Evolutionary conservation across 192 early-diverging fungal species (phyloP), one percentile per base, ranked within the genome.

Genomic region (Fimicolochytrium jonesii): DNA sequence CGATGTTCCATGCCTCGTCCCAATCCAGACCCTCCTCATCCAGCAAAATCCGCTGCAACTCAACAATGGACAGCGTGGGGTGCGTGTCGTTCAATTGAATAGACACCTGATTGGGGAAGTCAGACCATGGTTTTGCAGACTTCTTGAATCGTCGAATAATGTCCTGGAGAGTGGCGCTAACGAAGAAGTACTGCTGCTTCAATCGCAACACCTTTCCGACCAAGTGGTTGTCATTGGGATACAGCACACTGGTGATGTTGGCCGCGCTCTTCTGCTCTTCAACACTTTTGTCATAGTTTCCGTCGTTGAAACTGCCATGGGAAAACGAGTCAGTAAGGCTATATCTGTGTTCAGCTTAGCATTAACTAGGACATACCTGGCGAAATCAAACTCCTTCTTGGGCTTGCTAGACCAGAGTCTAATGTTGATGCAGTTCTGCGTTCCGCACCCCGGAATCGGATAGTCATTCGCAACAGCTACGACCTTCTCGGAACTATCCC

Each of bases 1-100:
- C 76, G 59, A 78, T 80, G 20, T 79, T 82, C 94, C 93, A 98
- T 25, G 96, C 93, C 55, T 87, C 86, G 73, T 97, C 96, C 96
- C 96, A 98, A 37, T 64, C 74, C 48, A 98, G 71, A 44, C 82
- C 84, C 72, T 97, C 93, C 31, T 91, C 84, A 75, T 98, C 96
- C 4, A 98, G 81, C 58, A 98, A 75, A 23, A 97, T 81, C 64
- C 96, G 86, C 77, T 92, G 88, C 48, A 98, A 74, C 79, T 98
- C 96, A 23, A 88, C 90, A 67, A 97, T 84, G 30, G 72, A 66
- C 58, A 98, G 75, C 11, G 94, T 92, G 57, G 96, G 96, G 76
- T 98, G 96, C 10, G 96, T 98, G 76, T 98, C 90, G 76, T 98
- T 98, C 44, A 98, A 79, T 78, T 98, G 96, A 58, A 98, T 94